Base-by-base conservation (phyloP, 2,329 filamentous ascomycete species). In the Xylariomycetidae sp. region DNA sequence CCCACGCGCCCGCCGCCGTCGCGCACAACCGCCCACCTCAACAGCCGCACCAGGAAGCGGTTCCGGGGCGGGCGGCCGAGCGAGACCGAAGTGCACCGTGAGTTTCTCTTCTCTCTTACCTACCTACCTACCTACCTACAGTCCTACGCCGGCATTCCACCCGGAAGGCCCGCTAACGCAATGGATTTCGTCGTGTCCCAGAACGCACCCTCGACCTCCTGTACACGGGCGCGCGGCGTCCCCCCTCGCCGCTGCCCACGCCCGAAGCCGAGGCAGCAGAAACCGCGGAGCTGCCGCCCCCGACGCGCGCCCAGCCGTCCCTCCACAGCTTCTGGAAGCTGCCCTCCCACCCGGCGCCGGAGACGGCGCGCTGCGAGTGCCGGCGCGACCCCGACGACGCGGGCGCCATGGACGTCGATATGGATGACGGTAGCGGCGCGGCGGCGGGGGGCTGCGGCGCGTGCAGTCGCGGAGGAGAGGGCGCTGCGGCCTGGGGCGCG, bases 291-390 rank as follows among this genome's bases (percentile, higher is more conserved):
- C 40, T 13, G 37, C 46, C 15, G 13, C 26, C 25, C 18, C 30
- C 7, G 14, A 24, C 6, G 13, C 43, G 7, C 19, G 47, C 4
- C 25, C 75, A 79, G 50, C 60, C 64, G 4, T 76, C 70, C 0
- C 60, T 81, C 0, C 74, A 80, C 52, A 70, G 61, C 25, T 81
- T 79, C 57, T 82, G 74, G 74, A 65, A 66, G n/a, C 63, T 79
- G 10, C 65, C 61, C 2, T 59, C 61, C 0, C 52, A 58, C 0
- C 52, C 65, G 5, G 41, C 46, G 10, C n/a, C n/a, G n/a, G n/a
- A n/a, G n/a, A n/a, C n/a, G n/a, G n/a, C n/a, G n/a, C n/a, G n/a
- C n/a, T n/a, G n/a, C n/a, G n/a, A n/a, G n/a, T n/a, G n/a, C n/a
- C n/a, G n/a, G n/a, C n/a, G n/a, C n/a, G n/a, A n/a, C n/a, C n/a